Evolutionary conservation across 768 basidiomycete species (phyloP), one percentile per base, ranked within the genome.

Genomic region (Glaciozyma martinii): DNA sequence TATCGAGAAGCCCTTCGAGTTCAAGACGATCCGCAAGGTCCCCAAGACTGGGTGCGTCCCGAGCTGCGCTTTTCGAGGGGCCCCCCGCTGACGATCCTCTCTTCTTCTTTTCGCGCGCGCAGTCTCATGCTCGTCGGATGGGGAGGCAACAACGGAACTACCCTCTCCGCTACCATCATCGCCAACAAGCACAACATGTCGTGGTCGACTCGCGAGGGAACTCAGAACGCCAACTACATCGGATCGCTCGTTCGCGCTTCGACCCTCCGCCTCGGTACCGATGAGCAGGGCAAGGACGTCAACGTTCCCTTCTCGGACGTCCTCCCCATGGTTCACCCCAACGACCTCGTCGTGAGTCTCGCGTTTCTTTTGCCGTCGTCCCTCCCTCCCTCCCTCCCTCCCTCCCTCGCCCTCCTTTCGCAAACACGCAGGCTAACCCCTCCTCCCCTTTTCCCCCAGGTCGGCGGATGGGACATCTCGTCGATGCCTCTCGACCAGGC

Each of bases 401-500:
- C 56, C 40, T 32, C 40, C n/a, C 30, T 25, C n/a, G 13, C n/a
- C 19, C 1, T 37, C 7, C 40, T 2, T 25, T 19, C 29, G 8
- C 18, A 27, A 6, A 18, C 52, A 19, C 27, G 10, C 18, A 53
- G 30, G 25, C 27, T 30, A 19, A 30, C 6, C 52, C 30, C 7
- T 19, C 16, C 10, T 29, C 25, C 4, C 23, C 19, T 50, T 12
- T 29, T 29, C 52, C 8, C 18, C 25, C 25, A 43, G 53, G 21
- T 98, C 68, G 90, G 95, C 56, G 94, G 95, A 25, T 99, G 94
- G 95, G 95, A 99, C 74, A 98, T 99, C 74, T 95, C 92, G 50
- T 83, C 86, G 50, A 50, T 84, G 46, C 77, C 84, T 49, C 83
- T 99, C 79, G 92, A 97, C 78, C 82, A 86, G 78, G 91, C 95